phyloP scores from a whole-genome alignment of 495 filamentous ascomycete genomes.

The Tuber microsphaerosporum region DNA sequence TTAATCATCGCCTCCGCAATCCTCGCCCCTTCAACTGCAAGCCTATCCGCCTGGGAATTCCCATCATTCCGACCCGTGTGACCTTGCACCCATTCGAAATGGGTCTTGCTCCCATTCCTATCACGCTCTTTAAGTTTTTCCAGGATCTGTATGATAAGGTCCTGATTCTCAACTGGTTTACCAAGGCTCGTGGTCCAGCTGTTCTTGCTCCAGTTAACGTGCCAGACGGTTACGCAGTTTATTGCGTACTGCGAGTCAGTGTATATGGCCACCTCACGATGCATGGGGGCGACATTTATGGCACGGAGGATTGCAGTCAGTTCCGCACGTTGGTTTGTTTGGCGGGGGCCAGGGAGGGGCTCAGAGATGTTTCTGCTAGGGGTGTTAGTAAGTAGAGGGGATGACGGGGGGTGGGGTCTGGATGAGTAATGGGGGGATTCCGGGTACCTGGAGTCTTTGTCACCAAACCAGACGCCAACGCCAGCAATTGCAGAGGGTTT shows the following conservation, averaged over 20 bases:
- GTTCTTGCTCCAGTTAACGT: conserved; percentile 66
- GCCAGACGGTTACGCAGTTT: conserved; percentile 84
- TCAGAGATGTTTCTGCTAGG: conserved; percentile 73
- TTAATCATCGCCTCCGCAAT: conserved; percentile 26
- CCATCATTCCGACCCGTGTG: conserved; percentile 34
- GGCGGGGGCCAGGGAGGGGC: conserved; percentile 60
- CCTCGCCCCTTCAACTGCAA: conserved; percentile 60
- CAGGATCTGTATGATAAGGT: conserved; percentile 65
- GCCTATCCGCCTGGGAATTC: conserved; percentile 52
- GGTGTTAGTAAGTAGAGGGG: conserved; percentile 34
- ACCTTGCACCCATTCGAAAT: conserved; percentile 80
- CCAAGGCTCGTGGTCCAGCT: conserved; percentile 65
- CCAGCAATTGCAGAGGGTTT: conserved; percentile 63
- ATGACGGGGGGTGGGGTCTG: neutral
- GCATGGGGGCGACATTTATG: conserved; percentile 61
- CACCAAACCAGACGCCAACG: conserved; percentile 63
- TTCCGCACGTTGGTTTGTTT: conserved; percentile 94
- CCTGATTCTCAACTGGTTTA: conserved; percentile 74
- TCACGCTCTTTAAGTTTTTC: conserved; percentile 64
- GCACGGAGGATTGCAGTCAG: conserved; percentile 79
- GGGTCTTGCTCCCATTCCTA: conserved; percentile 53
- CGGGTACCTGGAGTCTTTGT: conserved; percentile 32
- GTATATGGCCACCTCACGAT: conserved; percentile 57
- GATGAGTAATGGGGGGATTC: neutral
- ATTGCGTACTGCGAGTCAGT: conserved; percentile 84